Percentiles rank a stretch among this genome's conserved stretches.
These are phyloP conservation scores for Triangularia setosa DNA, from an alignment of 2,329 filamentous ascomycete genomes.

Conservation along the genomic window DNA sequence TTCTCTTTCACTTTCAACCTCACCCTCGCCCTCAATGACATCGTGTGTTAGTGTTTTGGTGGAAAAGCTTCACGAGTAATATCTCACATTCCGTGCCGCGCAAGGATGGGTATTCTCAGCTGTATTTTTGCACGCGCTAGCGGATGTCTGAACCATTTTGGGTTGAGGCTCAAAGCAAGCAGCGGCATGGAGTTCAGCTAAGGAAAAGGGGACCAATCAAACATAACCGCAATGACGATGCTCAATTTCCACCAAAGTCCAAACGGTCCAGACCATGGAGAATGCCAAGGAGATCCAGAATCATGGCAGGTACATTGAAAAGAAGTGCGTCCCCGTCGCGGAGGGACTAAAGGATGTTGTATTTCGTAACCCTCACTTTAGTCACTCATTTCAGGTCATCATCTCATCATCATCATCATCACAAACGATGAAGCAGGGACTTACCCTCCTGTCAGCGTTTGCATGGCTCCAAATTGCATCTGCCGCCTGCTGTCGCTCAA, in stretches of 20 bases:
- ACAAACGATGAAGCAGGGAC: slow-evolving; percentile 2
- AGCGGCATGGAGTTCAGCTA: not conserved
- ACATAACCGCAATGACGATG: not conserved
- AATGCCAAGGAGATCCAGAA: not conserved
- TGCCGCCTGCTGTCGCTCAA: slow-evolving; percentile 5
- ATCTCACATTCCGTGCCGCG: no score
- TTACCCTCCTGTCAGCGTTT: not conserved
- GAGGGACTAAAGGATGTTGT: not conserved
- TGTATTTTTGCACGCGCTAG: not conserved
- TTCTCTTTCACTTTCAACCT: no score
- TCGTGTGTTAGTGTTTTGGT: no score
- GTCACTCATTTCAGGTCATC: slow-evolving; percentile 1
- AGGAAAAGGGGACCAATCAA: not conserved
- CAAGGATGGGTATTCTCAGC: not conserved
- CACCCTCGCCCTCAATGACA: no score
- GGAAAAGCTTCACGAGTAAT: no score
- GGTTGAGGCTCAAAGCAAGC: not conserved
- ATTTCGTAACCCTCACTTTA: not conserved
- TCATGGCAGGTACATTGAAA: not conserved
- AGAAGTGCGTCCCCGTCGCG: not conserved
- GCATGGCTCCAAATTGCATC: slow-evolving; percentile 1
- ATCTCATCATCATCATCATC: not conserved
- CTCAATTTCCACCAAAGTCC: not conserved
- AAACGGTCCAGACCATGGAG: not conserved
- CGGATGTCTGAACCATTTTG: not conserved